Percentiles rank a stretch among this genome's conserved stretches.
phyloP scores from a whole-genome alignment of 345 rosid genomes.

The Citrus glauca region DNA sequence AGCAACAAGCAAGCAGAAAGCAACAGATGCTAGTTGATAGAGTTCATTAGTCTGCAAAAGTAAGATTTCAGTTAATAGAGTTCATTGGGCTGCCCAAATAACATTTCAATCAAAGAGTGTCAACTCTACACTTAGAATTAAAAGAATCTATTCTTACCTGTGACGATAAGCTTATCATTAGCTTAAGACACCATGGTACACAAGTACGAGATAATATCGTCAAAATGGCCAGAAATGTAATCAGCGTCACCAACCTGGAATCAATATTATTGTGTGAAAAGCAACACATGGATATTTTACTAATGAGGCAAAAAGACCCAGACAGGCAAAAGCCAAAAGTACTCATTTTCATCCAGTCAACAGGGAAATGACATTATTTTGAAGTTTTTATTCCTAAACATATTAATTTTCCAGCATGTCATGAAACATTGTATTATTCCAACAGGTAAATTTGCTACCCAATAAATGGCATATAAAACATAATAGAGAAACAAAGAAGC shows the following conservation, averaged over 20 bases:
- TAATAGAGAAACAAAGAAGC: neutral
- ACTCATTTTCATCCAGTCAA: neutral
- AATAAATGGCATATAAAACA: neutral
- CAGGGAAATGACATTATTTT: neutral
- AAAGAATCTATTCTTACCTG: constrained; percentile 42
- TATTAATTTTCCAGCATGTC: neutral
- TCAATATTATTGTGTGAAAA: constrained; percentile 1
- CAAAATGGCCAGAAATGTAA: constrained; percentile 68
- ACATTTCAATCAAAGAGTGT: constrained; percentile 16
- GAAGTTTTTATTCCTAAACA: neutral
- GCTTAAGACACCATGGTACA: constrained; percentile 82
- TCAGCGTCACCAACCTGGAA: constrained; percentile 65
- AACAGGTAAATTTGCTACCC: neutral
- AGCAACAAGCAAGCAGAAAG: constrained; percentile 96
- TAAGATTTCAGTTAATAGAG: constrained; percentile 47
- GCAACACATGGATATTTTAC: neutral
- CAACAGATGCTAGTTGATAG: constrained; percentile 93
- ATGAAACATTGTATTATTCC: neutral
- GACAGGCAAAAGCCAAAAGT: neutral
- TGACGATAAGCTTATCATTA: constrained; percentile 84
- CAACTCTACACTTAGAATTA: constrained; percentile 5
- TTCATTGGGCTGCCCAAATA: constrained; percentile 60
- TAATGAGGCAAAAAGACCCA: neutral
- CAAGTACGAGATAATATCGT: constrained; percentile 68
- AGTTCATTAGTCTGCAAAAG: constrained; percentile 92